phyloP scores from a whole-genome alignment of 2,329 filamentous ascomycete genomes.

The Delphinella strobiligena region DNA sequence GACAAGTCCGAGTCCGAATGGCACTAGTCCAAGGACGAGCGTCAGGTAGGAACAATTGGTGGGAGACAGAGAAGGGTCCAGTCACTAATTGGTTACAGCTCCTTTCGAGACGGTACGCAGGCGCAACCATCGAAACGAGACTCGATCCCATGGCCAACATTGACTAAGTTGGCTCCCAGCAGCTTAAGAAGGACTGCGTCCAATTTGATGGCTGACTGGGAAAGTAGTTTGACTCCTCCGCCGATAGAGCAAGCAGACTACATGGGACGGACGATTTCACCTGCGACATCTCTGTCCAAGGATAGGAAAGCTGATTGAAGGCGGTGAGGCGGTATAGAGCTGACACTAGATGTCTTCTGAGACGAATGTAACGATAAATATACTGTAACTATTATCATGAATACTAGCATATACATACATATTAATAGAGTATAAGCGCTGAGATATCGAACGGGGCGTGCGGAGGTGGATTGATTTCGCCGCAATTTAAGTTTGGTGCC shows the following conservation, averaged over 20 bases:
- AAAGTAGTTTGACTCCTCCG: conserved; percentile 50
- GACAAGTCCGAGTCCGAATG: conserved; percentile 24
- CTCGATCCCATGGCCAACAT: conserved; percentile 51
- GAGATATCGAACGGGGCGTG: too few species aligned
- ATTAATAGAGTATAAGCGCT: too few species aligned
- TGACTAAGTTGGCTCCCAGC: conserved; percentile 60
- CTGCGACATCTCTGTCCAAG: conserved; percentile 3
- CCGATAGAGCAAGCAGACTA: conserved; percentile 3
- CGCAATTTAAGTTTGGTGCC: too few species aligned
- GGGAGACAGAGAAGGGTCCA: not conserved
- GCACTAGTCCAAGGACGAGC: conserved; percentile 5
- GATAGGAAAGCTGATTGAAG: conserved; percentile 9
- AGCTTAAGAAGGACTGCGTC: conserved; percentile 75
- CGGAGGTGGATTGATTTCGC: too few species aligned
- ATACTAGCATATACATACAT: too few species aligned
- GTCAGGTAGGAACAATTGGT: conserved; percentile 1
- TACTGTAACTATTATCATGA: too few species aligned
- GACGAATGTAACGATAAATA: too few species aligned
- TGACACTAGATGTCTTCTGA: too few species aligned
- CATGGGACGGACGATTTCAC: conserved; percentile 1
- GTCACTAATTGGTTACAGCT: conserved; percentile 2
- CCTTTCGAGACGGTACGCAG: conserved; percentile 1
- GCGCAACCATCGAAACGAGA: conserved; percentile 22
- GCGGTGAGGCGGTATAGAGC: too few species aligned
- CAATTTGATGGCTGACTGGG: conserved; percentile 83